These are phyloP conservation scores for Apium graveolens DNA, from an alignment of 129 eudicot species.

Conservation along the genomic window DNA sequence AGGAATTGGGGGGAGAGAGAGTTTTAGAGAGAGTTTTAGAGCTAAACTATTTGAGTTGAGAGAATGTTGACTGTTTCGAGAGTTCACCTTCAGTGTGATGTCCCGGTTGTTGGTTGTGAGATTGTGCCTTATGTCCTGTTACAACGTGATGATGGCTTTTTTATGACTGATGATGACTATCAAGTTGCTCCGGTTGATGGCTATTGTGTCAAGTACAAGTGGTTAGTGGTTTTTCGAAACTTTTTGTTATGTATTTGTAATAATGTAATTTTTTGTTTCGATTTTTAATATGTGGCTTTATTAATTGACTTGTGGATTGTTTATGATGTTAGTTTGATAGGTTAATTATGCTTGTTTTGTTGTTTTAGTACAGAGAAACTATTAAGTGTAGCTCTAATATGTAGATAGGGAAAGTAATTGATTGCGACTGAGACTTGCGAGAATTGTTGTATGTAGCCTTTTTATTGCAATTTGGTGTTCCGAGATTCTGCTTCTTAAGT, in stretches of 20 bases:
- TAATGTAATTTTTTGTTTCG: not conserved
- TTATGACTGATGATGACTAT: conserved; percentile 38
- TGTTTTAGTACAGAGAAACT: not conserved
- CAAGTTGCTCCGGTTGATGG: conserved; percentile 52
- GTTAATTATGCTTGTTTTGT: not conserved
- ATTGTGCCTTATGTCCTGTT: conserved; percentile 55
- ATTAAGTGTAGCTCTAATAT: not conserved
- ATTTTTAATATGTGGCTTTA: not conserved
- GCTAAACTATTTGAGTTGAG: not conserved
- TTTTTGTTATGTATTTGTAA: not conserved
- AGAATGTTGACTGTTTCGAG: conserved; percentile 70
- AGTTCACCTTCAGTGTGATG: conserved; percentile 62
- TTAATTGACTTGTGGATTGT: not conserved
- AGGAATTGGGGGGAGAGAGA: conserved; percentile 8
- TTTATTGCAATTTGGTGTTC: not conserved
- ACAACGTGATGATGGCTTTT: conserved; percentile 35
- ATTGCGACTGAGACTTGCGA: too few relatives aligned
- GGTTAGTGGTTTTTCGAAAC: conserved; percentile 30
- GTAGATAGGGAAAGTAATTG: not conserved
- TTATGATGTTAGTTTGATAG: not conserved
- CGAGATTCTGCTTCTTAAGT: not conserved
- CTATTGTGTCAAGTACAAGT: conserved; percentile 60
- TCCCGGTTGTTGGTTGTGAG: conserved; percentile 72
- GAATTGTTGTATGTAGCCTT: not conserved
- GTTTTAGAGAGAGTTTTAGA: not conserved